Conservation (phyloP, 257 asterid genomes). For the Nicotiana tabacum region DNA sequence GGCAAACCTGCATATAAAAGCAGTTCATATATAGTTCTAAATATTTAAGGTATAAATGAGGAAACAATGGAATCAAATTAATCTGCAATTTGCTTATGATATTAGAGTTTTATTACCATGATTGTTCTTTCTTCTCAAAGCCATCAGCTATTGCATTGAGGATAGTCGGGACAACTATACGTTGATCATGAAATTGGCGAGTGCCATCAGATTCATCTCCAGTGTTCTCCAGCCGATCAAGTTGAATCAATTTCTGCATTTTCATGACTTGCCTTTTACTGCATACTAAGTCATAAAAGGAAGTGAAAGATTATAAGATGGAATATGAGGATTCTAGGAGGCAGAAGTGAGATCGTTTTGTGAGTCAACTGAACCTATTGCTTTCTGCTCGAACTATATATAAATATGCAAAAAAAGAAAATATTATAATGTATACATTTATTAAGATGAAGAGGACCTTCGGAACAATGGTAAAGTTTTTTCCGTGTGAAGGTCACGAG, state of each 20-base stretch:
- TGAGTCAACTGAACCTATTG: background rate
- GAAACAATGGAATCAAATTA: background rate
- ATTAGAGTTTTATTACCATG: conserved; percentile 47
- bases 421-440: too few species aligned
- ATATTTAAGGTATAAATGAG: background rate
- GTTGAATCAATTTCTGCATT: conserved; percentile 28
- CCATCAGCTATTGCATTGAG: conserved; percentile 33
- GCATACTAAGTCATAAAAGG: background rate
- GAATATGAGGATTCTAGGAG: background rate
- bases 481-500: too few species aligned
- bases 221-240: conserved; percentile 25
- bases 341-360: background rate
- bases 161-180: conserved; percentile 32
- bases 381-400: background rate
- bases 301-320: background rate
- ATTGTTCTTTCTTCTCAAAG: conserved; percentile 58
- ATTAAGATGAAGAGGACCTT: too few species aligned
- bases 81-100: background rate
- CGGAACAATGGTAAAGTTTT: too few species aligned
- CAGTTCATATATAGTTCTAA: background rate
- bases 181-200: conserved; percentile 18
- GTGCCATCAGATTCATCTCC: conserved; percentile 25
- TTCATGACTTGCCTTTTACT: conserved; percentile 3
- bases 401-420: background rate
- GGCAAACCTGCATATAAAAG: conserved; percentile 48